Evolutionary conservation across 768 basidiomycete species (phyloP).

Genomic region (Podaxis mareebaensis): DNA sequence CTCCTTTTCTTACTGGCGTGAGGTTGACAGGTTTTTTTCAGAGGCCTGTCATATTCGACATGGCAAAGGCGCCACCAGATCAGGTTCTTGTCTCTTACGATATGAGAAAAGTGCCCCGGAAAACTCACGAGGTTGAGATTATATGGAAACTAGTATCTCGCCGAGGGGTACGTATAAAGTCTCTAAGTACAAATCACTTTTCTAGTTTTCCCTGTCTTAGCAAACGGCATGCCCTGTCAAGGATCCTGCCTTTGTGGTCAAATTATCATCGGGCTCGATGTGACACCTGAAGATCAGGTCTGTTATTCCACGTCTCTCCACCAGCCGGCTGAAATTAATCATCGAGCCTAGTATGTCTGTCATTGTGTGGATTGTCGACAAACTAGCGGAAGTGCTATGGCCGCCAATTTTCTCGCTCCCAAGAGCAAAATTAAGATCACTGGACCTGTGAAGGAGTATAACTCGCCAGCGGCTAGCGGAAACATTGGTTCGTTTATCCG

Average conservation of each 20-base stretch:
- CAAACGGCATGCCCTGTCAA: slow-evolving; percentile 5
- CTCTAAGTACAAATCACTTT: not conserved
- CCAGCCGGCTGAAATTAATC: not conserved
- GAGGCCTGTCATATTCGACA: too few species aligned
- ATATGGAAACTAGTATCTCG: too few species aligned
- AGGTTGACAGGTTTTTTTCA: too few species aligned
- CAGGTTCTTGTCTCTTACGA: too few species aligned
- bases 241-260: slow-evolving; percentile 36
- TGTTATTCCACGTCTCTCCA: not conserved
- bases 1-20: too few species aligned
- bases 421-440: slow-evolving; percentile 33
- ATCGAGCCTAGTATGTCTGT: slow-evolving; percentile 26
- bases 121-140: too few species aligned
- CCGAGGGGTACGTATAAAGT: not conserved
- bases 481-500: slow-evolving; percentile 30
- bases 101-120: too few species aligned
- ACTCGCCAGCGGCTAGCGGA: slow-evolving; percentile 30
- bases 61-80: too few species aligned
- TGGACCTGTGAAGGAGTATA: slow-evolving; percentile 32
- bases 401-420: slow-evolving; percentile 35
- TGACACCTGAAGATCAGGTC: slow-evolving; percentile 31
- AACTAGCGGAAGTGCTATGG: slow-evolving; percentile 38
- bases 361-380: slow-evolving; percentile 38
- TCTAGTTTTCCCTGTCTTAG: not conserved
- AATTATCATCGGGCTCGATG: slow-evolving; percentile 24